Evolutionary conservation across 352 stramenopile genomes (phyloP).

Genomic region (Phytopythium montanum): DNA sequence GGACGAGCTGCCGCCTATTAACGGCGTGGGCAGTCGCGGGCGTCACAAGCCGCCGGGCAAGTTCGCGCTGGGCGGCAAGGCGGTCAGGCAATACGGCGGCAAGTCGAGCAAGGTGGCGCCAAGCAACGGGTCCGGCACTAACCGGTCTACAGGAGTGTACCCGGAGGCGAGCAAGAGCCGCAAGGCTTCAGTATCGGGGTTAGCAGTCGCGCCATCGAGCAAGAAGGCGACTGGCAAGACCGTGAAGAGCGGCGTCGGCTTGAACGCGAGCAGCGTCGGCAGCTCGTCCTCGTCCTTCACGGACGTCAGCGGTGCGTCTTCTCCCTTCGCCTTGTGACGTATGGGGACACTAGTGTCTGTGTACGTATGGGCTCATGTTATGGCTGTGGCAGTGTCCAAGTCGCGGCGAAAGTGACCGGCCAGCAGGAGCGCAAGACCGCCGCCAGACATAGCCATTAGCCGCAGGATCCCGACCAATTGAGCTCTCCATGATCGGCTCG

Average conservation of each 20-base stretch:
- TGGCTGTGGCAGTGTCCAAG: conserved; percentile 7
- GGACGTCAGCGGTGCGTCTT: conserved; percentile 7
- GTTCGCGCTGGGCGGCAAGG: conserved; percentile 22
- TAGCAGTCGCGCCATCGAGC: neutral
- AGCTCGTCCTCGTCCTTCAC: conserved; percentile 9
- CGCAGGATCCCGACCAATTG: neutral
- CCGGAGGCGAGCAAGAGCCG: conserved; percentile 25
- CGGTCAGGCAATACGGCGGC: conserved; percentile 15
- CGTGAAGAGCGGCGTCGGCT: conserved; percentile 11
- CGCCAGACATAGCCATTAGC: neutral
- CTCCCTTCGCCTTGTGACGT: neutral
- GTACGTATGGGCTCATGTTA: neutral
- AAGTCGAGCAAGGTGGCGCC: conserved; percentile 23
- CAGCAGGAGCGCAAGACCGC: neutral
- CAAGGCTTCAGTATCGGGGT: conserved; percentile 14
- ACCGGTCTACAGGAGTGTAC: conserved; percentile 24
- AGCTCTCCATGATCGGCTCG: neutral
- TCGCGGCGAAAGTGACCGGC: conserved; percentile 5
- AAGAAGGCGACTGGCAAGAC: conserved; percentile 10
- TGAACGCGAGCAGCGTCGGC: conserved; percentile 4
- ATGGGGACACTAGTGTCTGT: neutral
- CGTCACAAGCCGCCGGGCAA: conserved; percentile 19
- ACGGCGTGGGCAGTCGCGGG: conserved; percentile 15
- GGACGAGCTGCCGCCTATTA: conserved; percentile 52
- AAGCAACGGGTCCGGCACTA: conserved; percentile 26